Percentiles rank a stretch among this genome's conserved stretches.
These are phyloP conservation scores for Didymosphaeria variabile DNA, from an alignment of 2,329 filamentous ascomycete genomes.

Conservation along the genomic window DNA sequence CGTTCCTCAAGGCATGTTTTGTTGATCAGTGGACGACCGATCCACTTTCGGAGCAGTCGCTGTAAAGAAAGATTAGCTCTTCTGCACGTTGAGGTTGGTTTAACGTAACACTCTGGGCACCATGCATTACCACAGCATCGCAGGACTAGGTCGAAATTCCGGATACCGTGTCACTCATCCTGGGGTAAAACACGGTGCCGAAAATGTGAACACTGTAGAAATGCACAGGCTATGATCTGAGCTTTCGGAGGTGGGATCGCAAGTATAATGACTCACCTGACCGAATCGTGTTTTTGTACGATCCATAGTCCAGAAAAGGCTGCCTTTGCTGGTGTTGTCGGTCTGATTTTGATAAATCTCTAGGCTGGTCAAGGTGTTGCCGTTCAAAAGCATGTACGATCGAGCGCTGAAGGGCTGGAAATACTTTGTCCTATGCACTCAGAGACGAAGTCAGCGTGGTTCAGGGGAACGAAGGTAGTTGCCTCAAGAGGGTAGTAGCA, in stretches of 20 bases:
- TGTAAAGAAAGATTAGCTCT: conserved; percentile 43
- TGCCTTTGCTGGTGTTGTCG: conserved; percentile 83
- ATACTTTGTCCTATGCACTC: conserved; percentile 73
- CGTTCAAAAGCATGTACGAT: conserved; percentile 95
- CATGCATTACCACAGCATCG: background rate
- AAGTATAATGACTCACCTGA: conserved; percentile 40
- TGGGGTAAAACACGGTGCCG: background rate
- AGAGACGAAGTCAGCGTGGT: background rate
- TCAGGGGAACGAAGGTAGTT: background rate
- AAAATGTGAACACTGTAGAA: background rate
- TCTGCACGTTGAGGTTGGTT: background rate
- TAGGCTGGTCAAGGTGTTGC: conserved; percentile 90
- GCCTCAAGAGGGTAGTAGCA: no score
- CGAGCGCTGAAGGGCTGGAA: conserved; percentile 95
- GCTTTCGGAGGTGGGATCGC: background rate
- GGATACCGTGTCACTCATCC: background rate
- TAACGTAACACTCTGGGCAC: background rate
- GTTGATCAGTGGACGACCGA: conserved; percentile 87
- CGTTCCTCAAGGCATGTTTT: conserved; percentile 77
- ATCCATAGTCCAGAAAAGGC: conserved; percentile 94
- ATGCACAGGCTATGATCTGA: background rate
- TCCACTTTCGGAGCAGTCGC: conserved; percentile 90
- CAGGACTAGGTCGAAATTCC: background rate
- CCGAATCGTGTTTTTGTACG: conserved; percentile 92
- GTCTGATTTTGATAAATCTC: conserved; percentile 97